A percentile compares a stretch with the other conserved stretches of the same genome.
Evolutionary conservation across 306 rosid species (phyloP).

Genomic region (Sicyos edulis): DNA sequence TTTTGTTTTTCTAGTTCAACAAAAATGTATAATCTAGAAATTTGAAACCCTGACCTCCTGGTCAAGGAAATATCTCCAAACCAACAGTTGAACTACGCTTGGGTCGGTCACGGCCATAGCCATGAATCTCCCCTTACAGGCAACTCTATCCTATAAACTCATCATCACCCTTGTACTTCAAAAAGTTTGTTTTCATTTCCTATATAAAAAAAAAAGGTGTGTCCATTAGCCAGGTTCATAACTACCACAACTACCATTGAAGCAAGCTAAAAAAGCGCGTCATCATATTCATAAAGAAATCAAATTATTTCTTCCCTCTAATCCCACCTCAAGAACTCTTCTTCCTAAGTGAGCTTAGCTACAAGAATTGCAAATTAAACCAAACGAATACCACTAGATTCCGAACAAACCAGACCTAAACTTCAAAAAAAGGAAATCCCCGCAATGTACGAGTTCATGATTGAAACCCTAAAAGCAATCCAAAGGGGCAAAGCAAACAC

Average conservation of each 20-base stretch:
- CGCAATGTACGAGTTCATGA: not conserved
- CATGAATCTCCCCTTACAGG: not conserved
- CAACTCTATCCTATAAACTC: not conserved
- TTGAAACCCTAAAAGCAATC: conserved; percentile 10
- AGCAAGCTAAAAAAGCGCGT: not conserved
- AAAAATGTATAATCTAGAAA: too few species aligned
- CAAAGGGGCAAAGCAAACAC: not conserved
- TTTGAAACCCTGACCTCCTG: too few species aligned
- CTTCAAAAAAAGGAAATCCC: not conserved
- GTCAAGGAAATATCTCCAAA: too few species aligned
- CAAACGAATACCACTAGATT: not conserved
- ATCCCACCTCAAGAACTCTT: not conserved
- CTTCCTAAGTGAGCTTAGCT: not conserved
- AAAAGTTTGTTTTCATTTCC: too few species aligned
- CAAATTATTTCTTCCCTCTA: not conserved
- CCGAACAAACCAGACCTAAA: not conserved
- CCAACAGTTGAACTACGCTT: too few species aligned
- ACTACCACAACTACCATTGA: conserved; percentile 6
- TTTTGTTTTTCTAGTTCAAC: too few species aligned
- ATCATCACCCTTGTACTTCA: not conserved
- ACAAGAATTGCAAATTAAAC: not conserved
- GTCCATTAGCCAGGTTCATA: not conserved
- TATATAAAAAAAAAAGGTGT: too few species aligned
- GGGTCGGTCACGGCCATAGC: not conserved
- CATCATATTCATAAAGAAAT: not conserved